Conservation (phyloP, 139 green algal genomes). For the Yamagishiella unicocca region DNA sequence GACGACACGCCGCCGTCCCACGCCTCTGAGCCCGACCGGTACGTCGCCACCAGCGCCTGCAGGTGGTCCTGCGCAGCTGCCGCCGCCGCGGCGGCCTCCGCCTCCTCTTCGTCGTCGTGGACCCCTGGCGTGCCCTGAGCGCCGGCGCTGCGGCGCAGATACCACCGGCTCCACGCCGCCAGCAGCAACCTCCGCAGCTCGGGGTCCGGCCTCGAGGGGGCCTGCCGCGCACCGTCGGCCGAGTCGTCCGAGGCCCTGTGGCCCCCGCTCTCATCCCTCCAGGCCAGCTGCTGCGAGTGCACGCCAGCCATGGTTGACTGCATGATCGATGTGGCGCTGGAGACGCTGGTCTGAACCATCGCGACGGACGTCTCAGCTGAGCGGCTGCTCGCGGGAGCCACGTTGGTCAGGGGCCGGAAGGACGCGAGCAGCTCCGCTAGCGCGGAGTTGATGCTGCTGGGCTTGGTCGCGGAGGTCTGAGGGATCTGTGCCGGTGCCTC, state of each 20-base stretch:
- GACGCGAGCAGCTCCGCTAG: constrained; percentile 3
- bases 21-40: neutral
- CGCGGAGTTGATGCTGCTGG: too few relatives aligned
- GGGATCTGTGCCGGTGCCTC: too few relatives aligned
- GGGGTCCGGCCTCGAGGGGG: neutral
- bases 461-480: too few relatives aligned
- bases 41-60: neutral
- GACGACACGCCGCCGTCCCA: neutral
- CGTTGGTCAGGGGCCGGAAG: neutral
- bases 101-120: neutral
- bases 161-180: constrained; percentile 38
- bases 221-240: too few relatives aligned
- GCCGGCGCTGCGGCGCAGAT: constrained; percentile 1
- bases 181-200: constrained; percentile 46
- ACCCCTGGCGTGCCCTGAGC: neutral
- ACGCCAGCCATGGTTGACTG: too few relatives aligned
- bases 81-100: neutral
- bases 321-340: too few relatives aligned
- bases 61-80: constrained; percentile 2
- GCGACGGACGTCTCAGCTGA: too few relatives aligned
- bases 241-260: too few relatives aligned
- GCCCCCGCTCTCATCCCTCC: too few relatives aligned
- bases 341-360: too few relatives aligned
- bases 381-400: too few relatives aligned
- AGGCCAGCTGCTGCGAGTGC: too few relatives aligned